Percentiles rank a stretch among this genome's conserved stretches.
Conservation (phyloP, 768 basidiomycete genomes). For the Lepiota brunneoincarnata region DNA sequence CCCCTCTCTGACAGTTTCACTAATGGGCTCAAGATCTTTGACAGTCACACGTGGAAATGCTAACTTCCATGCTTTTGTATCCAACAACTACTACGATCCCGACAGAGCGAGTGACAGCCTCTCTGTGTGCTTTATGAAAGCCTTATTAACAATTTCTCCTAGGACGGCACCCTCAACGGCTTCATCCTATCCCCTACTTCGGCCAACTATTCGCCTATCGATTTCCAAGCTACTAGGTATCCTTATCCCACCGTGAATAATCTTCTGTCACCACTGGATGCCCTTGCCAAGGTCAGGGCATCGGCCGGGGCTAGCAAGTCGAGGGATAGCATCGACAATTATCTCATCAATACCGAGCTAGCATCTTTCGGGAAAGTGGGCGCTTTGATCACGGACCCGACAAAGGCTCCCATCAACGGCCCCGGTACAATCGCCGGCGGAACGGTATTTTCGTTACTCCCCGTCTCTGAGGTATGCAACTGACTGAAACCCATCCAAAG, state of each 20-base stretch:
- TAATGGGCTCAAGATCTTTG: background rate
- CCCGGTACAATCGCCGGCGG: conserved; percentile 29
- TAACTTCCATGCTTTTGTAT: conserved; percentile 33
- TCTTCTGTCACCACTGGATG: conserved; percentile 28
- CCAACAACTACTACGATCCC: conserved; percentile 32
- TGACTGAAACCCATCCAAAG: conserved; percentile 11
- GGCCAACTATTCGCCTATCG: conserved; percentile 30
- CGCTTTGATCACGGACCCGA: conserved; percentile 27
- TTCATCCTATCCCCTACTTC: conserved; percentile 24
- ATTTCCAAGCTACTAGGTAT: conserved; percentile 27
- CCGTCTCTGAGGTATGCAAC: background rate
- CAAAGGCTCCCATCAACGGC: conserved; percentile 25
- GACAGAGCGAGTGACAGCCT: conserved; percentile 9
- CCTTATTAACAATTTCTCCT: background rate
- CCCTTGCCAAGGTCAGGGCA: conserved; percentile 24
- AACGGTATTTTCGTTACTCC: conserved; percentile 18
- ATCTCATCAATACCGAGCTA: conserved; percentile 31
- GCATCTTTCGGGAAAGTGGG: conserved; percentile 30
- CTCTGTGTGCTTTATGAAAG: background rate
- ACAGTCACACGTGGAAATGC: conserved; percentile 33
- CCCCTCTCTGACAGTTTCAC: background rate
- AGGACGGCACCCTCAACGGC: conserved; percentile 29
- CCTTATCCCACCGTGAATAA: conserved; percentile 28
- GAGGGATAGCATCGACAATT: conserved; percentile 29
- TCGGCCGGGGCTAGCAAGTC: conserved; percentile 31